Evolutionary conservation across 169 alveolate species (phyloP), one percentile per base, ranked within the genome.

Genomic region (Plasmodium gaboni): DNA sequence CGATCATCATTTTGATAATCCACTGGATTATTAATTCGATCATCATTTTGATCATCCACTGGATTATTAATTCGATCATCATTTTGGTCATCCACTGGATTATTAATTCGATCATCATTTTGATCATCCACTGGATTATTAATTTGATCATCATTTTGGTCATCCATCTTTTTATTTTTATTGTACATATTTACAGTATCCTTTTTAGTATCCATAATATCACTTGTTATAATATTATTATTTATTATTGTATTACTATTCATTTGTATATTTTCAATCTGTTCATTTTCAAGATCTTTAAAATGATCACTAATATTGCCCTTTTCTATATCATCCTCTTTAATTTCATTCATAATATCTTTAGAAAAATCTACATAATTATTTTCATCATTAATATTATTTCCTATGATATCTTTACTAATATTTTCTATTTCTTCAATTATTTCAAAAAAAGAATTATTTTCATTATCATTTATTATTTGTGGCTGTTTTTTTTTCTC

Each of bases 401-500:
- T 59, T 17, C 73, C 73, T 13, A 76, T 76, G 4, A 76, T 46
- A 32, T 76, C 89, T 64, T 76, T 76, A 57, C 89, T 76, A 1
- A 76, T 32, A 68, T 19, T 76, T 15, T 64, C 89, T 26, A 76
- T 76, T 60, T 76, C 89, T 48, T 76, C 78, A 6, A 76, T 76
- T 6, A 76, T 76, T 51, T 76, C 78, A 4, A 64, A 51, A 68
- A 76, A 76, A 13, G 76, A 44, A 13, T 38, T 76, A 59, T 44
- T 28, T 26, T 59, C 89, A 24, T 50, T 42, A 0, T 76, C 69
- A 13, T n/a, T 19, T 8, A 44, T 32, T 28, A 64, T n/a, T 64
- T 64, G 57, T 26, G 8, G 22, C 32, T n/a, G 60, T 44, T 64
- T 26, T 55, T 26, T 74, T 65, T 50, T 22, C 28, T 17, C 42